Evolutionary conservation across 257 asterid genomes (phyloP).

Genomic region (Fraxinus anomala): DNA sequence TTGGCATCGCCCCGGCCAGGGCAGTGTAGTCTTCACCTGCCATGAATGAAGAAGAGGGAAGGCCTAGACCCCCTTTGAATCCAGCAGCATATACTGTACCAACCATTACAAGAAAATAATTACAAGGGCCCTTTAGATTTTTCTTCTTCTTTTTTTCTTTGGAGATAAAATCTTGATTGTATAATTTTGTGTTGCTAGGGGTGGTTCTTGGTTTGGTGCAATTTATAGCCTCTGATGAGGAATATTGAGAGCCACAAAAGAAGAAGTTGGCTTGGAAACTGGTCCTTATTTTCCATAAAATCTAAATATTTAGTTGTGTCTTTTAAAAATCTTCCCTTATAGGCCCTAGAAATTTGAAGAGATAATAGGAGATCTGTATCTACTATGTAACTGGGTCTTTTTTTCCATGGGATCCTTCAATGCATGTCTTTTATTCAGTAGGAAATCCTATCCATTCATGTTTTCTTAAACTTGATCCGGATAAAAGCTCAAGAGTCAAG

Average conservation of each 20-base stretch:
- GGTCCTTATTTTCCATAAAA: slow-evolving; percentile 1
- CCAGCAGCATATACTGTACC: slow-evolving; percentile 56
- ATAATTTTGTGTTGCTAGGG: neutral
- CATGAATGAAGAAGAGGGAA: slow-evolving; percentile 21
- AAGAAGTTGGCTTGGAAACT: slow-evolving; percentile 32
- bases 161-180: neutral
- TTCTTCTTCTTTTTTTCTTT: neutral
- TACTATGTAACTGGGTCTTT: slow-evolving; percentile 22
- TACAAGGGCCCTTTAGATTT: slow-evolving; percentile 19
- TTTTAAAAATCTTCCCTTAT: slow-evolving; percentile 9
- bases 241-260: slow-evolving; percentile 45
- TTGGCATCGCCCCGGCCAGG: slow-evolving; percentile 22
- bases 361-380: slow-evolving; percentile 33
- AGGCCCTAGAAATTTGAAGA: slow-evolving; percentile 31
- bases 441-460: neutral
- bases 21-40: slow-evolving; percentile 38
- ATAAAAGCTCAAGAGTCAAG: too few relatives aligned
- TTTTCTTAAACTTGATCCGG: neutral
- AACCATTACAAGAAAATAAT: slow-evolving; percentile 46
- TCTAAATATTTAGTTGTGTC: slow-evolving; percentile 19
- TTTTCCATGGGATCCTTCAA: slow-evolving; percentile 16
- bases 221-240: slow-evolving; percentile 9
- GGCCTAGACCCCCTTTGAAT: neutral
- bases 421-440: neutral
- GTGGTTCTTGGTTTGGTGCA: neutral